phyloP scores from a whole-genome alignment of 805 yeast genomes.

The Metschnikowia matae region DNA sequence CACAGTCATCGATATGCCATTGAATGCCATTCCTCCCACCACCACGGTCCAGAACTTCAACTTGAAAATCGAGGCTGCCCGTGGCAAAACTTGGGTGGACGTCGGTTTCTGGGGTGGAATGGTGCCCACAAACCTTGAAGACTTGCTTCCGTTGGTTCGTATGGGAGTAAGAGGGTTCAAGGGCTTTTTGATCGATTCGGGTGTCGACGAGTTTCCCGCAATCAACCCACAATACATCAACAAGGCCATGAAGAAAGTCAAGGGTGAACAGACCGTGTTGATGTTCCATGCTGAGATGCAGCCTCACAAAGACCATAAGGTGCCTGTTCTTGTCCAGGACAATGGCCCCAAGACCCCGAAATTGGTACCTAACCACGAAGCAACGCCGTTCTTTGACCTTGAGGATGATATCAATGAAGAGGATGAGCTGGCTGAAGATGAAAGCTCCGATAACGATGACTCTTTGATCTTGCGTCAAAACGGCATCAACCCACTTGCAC shows the following conservation, averaged over 20 bases:
- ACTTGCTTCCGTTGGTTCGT: constrained; percentile 68
- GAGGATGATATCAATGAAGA: constrained; percentile 16
- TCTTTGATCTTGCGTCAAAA: constrained; percentile 1
- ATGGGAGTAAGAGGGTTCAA: constrained; percentile 94
- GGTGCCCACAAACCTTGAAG: constrained; percentile 69
- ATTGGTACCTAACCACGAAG: constrained; percentile 22
- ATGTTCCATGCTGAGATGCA: constrained; percentile 96
- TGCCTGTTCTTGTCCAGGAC: constrained; percentile 23
- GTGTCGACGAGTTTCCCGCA: constrained; percentile 95
- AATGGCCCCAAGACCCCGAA: constrained; percentile 22
- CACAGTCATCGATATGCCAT: constrained; percentile 92
- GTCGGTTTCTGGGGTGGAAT: constrained; percentile 97
- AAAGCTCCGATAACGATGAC: constrained; percentile 5
- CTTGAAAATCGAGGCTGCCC: constrained; percentile 72
- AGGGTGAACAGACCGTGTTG: constrained; percentile 62
- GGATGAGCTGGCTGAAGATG: constrained; percentile 9
- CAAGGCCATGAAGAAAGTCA: constrained; percentile 59
- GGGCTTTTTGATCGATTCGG: constrained; percentile 87
- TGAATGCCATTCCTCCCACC: constrained; percentile 94
- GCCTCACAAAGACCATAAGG: constrained; percentile 25
- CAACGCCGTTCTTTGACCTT: constrained; percentile 16
- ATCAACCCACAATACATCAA: constrained; percentile 62
- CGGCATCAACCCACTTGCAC: constrained; percentile 11
- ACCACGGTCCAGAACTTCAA: constrained; percentile 76
- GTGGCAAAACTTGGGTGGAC: constrained; percentile 84